Evolutionary conservation across 768 basidiomycete genomes (phyloP), one percentile per base, ranked within the genome.

Genomic region (Pulveroboletus ravenelii): DNA sequence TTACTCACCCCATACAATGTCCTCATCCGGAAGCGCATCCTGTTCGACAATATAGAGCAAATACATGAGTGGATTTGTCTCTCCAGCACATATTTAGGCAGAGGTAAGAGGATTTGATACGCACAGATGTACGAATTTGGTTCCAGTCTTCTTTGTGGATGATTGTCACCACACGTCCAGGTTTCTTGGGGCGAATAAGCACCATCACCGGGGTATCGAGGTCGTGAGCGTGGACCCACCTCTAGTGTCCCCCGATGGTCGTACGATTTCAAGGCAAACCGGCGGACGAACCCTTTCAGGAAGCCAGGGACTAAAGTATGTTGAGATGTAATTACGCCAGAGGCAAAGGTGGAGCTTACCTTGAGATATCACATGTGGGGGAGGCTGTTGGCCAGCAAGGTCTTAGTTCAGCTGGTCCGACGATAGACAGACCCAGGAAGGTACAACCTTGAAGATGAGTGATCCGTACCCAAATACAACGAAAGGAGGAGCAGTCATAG

Each of bases 401-500:
- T n/a, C 17, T 27, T 5, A 20, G 17, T 23, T 49, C 15, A 47
- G 29, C 10, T 30, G 12, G 15, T 14, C 8, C 23, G 13, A 40
- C 2, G 27, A 25, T 9, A 27, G 20, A 39, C 17, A 14, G 17
- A 51, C 10, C 10, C 1, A 39, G 7, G 38, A 50, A 34, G 20
- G 37, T 32, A 49, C 14, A 10, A 37, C 91, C 78, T 93, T 93
- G 78, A 87, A 94, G 50, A 93, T 93, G 36, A 94, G 76, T 5
- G 90, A 92, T 5, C 93, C 93, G 61, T 95, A 95, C 25, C 92
- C 92, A 58, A 94, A 95, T 14, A 94, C 87, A 44, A 88, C 74
- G 65, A 85, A 92, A 8, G 71, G 68, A 47, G 57, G 14, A 40
- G 25, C 15, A 6, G 20, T 15, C 60, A 62, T 60, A 4, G 18